phyloP scores from a whole-genome alignment of 192 early-diverging fungal genomes.

The Coemansia sp. region DNA sequence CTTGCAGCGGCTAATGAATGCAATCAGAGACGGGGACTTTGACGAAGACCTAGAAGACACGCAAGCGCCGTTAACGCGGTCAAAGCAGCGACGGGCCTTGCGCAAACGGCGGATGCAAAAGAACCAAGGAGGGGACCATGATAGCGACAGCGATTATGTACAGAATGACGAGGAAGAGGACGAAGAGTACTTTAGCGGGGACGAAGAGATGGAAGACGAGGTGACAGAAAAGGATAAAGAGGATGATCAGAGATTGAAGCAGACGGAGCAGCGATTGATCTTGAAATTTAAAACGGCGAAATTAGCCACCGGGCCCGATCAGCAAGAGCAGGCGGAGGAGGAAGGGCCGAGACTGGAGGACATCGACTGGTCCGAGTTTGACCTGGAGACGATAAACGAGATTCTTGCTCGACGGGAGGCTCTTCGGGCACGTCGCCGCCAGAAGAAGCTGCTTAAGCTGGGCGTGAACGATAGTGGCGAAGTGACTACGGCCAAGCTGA shows the following conservation, averaged over 20 bases:
- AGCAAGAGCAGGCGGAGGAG: background rate
- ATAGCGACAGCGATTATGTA: slow-evolving; percentile 33
- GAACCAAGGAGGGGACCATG: background rate
- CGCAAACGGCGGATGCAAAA: slow-evolving; percentile 3
- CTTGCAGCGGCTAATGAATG: slow-evolving; percentile 35
- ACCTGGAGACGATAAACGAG: slow-evolving; percentile 37
- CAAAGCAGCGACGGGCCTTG: slow-evolving; percentile 1
- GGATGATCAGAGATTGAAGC: background rate
- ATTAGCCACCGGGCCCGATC: too few relatives aligned
- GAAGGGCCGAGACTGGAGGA: slow-evolving; percentile 24
- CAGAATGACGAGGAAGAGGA: slow-evolving; percentile 12
- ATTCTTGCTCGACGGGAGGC: slow-evolving; percentile 44
- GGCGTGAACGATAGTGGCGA: slow-evolving; percentile 4
- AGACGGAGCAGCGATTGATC: slow-evolving; percentile 34
- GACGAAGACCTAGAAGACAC: slow-evolving; percentile 20
- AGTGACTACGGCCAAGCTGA: slow-evolving; percentile 27
- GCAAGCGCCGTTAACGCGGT: background rate
- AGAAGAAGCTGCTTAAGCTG: background rate
- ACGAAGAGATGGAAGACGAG: slow-evolving; percentile 6
- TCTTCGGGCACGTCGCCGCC: slow-evolving; percentile 19
- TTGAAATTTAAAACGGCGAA: slow-evolving; percentile 34
- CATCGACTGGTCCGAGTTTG: slow-evolving; percentile 53
- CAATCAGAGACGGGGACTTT: slow-evolving; percentile 33
- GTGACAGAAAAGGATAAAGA: slow-evolving; percentile 2
- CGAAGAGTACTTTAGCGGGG: slow-evolving; percentile 7